These are phyloP conservation scores for Zymoseptoria ardabiliae DNA, from an alignment of 2,329 filamentous ascomycete genomes.

Conservation along the genomic window DNA sequence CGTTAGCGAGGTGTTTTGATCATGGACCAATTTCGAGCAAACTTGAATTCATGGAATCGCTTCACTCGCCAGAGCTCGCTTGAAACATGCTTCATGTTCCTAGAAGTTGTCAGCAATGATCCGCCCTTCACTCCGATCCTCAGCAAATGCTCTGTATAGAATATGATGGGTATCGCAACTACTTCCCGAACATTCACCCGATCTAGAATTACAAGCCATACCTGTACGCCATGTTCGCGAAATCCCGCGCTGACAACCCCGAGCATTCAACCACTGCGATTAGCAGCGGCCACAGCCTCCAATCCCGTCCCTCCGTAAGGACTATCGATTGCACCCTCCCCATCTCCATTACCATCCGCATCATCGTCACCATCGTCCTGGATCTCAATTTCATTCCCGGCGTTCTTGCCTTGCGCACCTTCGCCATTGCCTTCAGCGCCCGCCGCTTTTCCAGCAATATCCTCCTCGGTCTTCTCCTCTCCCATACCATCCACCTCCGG, in stretches of 20 bases:
- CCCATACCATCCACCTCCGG: slow-evolving; percentile 45
- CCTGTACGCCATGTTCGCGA: not conserved
- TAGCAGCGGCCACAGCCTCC: slow-evolving; percentile 18
- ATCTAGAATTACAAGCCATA: not conserved
- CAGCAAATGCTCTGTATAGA: not conserved
- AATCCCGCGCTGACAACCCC: not conserved
- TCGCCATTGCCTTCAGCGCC: slow-evolving; percentile 10
- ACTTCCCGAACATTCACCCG: not conserved
- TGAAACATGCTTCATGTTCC: not conserved
- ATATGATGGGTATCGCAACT: not conserved
- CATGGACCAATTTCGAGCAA: not conserved
- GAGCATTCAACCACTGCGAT: slow-evolving; percentile 4
- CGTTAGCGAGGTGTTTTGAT: not conserved
- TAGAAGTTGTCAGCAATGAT: not conserved
- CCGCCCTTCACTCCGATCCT: too few relatives aligned
- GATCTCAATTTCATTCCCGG: slow-evolving; percentile 12
- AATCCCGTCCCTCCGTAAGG: slow-evolving; percentile 18
- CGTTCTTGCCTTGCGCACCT: not conserved
- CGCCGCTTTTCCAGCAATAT: slow-evolving; percentile 2
- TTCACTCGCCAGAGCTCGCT: not conserved
- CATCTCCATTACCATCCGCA: slow-evolving; percentile 7
- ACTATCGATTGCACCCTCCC: slow-evolving; percentile 4
- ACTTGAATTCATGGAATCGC: too few relatives aligned
- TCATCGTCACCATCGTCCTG: slow-evolving; percentile 14
- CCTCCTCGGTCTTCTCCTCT: slow-evolving; percentile 34